phyloP scores from a whole-genome alignment of 2,329 filamentous ascomycete genomes.

The Colletotrichum scovillei region DNA sequence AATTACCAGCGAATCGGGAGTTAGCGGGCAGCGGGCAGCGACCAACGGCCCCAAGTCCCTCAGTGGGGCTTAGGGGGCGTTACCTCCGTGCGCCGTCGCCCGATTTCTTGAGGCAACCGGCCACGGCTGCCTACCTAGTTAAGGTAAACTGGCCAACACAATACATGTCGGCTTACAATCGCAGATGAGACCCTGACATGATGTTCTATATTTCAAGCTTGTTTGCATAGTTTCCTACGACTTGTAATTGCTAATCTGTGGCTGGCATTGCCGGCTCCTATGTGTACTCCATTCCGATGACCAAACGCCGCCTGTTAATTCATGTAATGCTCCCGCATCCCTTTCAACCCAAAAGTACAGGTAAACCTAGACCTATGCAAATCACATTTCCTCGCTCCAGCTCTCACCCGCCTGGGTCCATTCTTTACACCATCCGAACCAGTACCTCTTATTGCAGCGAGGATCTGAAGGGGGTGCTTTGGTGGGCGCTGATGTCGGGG shows the following conservation, averaged over 20 bases:
- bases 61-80: background rate
- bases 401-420: conserved; percentile 40
- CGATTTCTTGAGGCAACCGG: no score
- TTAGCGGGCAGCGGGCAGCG: conserved; percentile 1
- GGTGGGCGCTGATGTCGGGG: conserved; percentile 41
- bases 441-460: conserved; percentile 50
- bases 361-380: background rate
- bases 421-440: conserved; percentile 55
- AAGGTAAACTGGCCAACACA: background rate
- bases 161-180: no score
- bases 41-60: background rate
- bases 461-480: conserved; percentile 40
- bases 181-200: no score
- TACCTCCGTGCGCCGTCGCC: background rate
- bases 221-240: background rate
- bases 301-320: conserved; percentile 7
- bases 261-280: background rate
- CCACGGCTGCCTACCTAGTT: no score
- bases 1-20: background rate
- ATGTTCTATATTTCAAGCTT: background rate
- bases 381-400: conserved; percentile 32
- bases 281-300: background rate
- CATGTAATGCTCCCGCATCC: background rate
- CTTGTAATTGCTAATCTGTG: background rate
- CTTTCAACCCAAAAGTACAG: background rate